Evolutionary conservation across 257 asterid genomes (phyloP).

Genomic region (Cruciata laevipes): DNA sequence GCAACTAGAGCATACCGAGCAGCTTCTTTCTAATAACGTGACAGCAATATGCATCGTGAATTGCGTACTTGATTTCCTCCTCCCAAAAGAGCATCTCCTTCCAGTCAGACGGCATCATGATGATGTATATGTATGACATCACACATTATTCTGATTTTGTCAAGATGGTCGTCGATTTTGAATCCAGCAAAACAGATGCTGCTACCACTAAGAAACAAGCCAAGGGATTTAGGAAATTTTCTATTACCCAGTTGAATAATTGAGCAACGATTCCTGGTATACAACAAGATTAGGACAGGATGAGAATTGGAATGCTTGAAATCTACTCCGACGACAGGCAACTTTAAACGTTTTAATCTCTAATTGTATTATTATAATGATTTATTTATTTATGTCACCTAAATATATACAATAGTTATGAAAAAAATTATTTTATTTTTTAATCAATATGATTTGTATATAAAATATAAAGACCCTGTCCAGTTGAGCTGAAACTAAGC

Average conservation of each 20-base stretch:
- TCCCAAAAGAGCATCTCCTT: neutral
- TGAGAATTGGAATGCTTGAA: neutral
- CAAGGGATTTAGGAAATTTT: neutral
- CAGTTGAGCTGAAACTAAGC: too few species aligned
- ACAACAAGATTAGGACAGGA: neutral
- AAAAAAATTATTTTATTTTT: too few species aligned
- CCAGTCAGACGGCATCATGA: neutral
- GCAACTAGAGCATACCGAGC: too few species aligned
- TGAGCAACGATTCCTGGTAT: neutral
- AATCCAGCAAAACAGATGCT: neutral
- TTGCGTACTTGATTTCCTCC: neutral
- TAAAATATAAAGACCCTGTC: too few species aligned
- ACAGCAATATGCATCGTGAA: neutral
- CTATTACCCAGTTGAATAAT: neutral
- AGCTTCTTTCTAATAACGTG: neutral
- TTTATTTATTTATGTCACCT: too few species aligned
- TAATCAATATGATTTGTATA: too few species aligned
- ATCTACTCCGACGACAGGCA: neutral
- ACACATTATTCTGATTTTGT: too few species aligned
- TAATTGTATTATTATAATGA: too few species aligned
- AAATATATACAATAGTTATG: too few species aligned
- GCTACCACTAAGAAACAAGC: neutral
- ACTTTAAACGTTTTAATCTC: too few species aligned
- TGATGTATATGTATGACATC: too few species aligned
- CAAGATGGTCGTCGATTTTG: neutral